A percentile compares a stretch with the other conserved stretches of the same genome.
phyloP scores from a whole-genome alignment of 2,329 filamentous ascomycete species.

The Colletotrichum shisoi region DNA sequence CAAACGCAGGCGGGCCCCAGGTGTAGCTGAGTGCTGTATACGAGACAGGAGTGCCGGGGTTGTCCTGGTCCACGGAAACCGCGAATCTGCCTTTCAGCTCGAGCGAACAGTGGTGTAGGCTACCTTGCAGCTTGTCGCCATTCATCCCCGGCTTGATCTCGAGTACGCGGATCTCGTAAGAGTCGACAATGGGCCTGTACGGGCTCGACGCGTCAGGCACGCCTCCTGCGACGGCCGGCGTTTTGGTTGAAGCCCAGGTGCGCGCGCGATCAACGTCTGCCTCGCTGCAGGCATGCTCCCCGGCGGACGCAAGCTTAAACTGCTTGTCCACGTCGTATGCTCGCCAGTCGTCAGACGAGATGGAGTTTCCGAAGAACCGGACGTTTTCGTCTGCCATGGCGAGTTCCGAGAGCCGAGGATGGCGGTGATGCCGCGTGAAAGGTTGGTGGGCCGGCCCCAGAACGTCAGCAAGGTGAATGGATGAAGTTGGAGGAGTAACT shows the following conservation, averaged over 20 bases:
- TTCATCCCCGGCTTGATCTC: background rate
- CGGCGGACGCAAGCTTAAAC: background rate
- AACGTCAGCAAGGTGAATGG: too few species aligned
- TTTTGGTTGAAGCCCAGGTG: slow-evolving; percentile 1
- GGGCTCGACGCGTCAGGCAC: background rate
- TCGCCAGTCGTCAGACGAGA: background rate
- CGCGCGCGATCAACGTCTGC: background rate
- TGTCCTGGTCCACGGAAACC: background rate
- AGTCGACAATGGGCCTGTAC: slow-evolving; percentile 15
- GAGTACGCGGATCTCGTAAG: slow-evolving; percentile 7
- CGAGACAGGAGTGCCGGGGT: background rate
- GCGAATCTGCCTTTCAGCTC: background rate
- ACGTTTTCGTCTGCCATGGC: background rate
- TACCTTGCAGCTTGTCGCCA: background rate
- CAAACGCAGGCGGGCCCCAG: background rate
- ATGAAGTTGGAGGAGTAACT: too few species aligned
- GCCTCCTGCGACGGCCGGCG: background rate
- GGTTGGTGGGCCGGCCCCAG: too few species aligned
- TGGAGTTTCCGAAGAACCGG: slow-evolving; percentile 5
- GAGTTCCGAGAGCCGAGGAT: background rate
- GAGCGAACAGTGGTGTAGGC: slow-evolving; percentile 18
- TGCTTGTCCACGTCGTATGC: slow-evolving; percentile 1
- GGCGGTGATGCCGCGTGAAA: background rate
- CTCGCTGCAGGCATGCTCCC: background rate
- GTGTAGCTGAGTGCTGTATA: slow-evolving; percentile 27